These are phyloP conservation scores for Lachnellula willkommii DNA, from an alignment of 2,329 filamentous ascomycete genomes.

Conservation along the genomic window DNA sequence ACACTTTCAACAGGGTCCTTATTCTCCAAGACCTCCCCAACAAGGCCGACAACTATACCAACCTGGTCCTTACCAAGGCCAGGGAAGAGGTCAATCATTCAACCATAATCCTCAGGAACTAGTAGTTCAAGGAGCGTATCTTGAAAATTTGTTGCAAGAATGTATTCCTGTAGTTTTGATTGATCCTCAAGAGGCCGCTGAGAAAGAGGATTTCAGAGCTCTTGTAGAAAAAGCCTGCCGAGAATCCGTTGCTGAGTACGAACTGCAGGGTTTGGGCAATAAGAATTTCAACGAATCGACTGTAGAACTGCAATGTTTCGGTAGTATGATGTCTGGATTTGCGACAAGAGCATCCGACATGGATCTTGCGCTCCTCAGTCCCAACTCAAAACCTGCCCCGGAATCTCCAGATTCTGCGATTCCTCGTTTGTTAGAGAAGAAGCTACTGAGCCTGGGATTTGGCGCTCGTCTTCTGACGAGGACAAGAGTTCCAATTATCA, in stretches of 20 bases:
- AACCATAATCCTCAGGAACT: slow-evolving; percentile 38
- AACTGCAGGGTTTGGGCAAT: slow-evolving; percentile 38
- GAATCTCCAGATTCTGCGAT: slow-evolving; percentile 55
- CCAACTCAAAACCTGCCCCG: slow-evolving; percentile 49
- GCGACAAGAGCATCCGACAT: slow-evolving; percentile 85
- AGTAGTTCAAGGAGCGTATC: slow-evolving; percentile 41
- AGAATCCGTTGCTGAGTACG: slow-evolving; percentile 50
- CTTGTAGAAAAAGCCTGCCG: slow-evolving; percentile 61
- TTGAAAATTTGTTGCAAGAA: slow-evolving; percentile 44
- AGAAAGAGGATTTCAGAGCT: slow-evolving; percentile 66
- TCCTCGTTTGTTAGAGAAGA: slow-evolving; percentile 70
- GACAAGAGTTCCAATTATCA: slow-evolving; percentile 82
- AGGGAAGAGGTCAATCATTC: slow-evolving; percentile 15
- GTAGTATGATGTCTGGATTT: slow-evolving; percentile 78
- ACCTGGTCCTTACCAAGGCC: slow-evolving; percentile 14
- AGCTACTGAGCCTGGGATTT: slow-evolving; percentile 64
- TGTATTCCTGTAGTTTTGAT: slow-evolving; percentile 47
- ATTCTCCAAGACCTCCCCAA: slow-evolving; percentile 15
- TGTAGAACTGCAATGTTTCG: slow-evolving; percentile 72
- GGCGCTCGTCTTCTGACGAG: slow-evolving; percentile 72
- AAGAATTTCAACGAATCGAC: slow-evolving; percentile 46
- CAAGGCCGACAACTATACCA: slow-evolving; percentile 30
- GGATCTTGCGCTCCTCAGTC: slow-evolving; percentile 75
- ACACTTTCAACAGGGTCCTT: slow-evolving; percentile 7
- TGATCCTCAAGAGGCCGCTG: slow-evolving; percentile 52